Percentiles rank a stretch among this genome's conserved stretches.
Evolutionary conservation across 2,329 filamentous ascomycete species (phyloP).

Genomic region (Aspergillus quadricinctus): DNA sequence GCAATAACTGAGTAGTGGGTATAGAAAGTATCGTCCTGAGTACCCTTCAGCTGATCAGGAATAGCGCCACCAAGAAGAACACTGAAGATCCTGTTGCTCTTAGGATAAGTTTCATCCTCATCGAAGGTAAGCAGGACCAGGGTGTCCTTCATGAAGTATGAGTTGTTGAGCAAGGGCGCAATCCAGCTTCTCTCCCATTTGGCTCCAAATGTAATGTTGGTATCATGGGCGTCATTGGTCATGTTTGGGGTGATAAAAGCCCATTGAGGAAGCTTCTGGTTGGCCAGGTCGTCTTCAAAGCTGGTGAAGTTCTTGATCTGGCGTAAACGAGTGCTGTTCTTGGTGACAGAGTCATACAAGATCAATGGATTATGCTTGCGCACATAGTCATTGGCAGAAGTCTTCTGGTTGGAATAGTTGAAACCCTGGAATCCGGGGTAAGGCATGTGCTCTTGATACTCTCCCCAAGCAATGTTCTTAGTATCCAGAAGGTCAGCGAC

Average conservation of each 20-base stretch:
- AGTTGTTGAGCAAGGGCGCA: constrained; percentile 63
- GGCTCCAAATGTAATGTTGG: constrained; percentile 64
- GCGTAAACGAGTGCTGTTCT: constrained; percentile 55
- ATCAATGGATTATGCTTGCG: constrained; percentile 73
- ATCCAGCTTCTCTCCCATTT: constrained; percentile 66
- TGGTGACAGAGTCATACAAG: constrained; percentile 61
- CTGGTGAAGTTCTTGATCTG: constrained; percentile 69
- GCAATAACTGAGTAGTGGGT: constrained; percentile 69
- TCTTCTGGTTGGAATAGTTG: constrained; percentile 56
- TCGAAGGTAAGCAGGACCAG: constrained; percentile 80
- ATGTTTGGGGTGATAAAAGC: constrained; percentile 50
- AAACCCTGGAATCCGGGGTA: constrained; percentile 68
- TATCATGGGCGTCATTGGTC: constrained; percentile 71
- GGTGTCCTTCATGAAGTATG: constrained; percentile 70
- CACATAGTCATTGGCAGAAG: constrained; percentile 68
- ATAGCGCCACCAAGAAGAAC: constrained; percentile 72
- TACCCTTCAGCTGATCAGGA: constrained; percentile 59
- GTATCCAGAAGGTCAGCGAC: constrained; percentile 65
- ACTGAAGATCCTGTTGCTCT: constrained; percentile 64
- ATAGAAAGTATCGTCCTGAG: constrained; percentile 65
- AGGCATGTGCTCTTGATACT: constrained; percentile 76
- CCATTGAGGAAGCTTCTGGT: constrained; percentile 65
- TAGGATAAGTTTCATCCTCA: constrained; percentile 67
- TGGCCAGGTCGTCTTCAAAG: constrained; percentile 64
- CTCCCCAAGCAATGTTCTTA: constrained; percentile 61